Conservation (phyloP, 176 grass and related monocot genomes). For the Pontederia crassipes region DNA sequence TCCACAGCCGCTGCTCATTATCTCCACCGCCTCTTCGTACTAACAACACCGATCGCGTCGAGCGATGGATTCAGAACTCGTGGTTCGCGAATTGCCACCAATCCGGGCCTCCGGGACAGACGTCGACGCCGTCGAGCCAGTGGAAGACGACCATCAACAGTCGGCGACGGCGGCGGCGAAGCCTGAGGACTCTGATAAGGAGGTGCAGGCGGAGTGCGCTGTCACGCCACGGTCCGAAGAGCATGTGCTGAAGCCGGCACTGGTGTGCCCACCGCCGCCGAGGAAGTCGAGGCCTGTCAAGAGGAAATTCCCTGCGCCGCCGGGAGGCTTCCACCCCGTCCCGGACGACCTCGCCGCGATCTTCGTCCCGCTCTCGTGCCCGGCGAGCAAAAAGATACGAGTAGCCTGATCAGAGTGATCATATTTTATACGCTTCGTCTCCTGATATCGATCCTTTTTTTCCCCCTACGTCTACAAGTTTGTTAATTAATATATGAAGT, state of each 20-base stretch:
- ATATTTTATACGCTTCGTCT: neutral
- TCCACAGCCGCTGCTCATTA: neutral
- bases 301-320: conserved; percentile 35
- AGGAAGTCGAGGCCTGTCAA: conserved; percentile 31
- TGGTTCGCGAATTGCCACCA: conserved; percentile 35
- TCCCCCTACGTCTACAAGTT: neutral
- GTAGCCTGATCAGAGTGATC: conserved; percentile 2
- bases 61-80: conserved; percentile 45
- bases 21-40: neutral
- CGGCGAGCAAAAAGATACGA: conserved; percentile 46
- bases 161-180: neutral
- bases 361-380: conserved; percentile 25
- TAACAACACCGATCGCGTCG: neutral
- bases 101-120: conserved; percentile 15
- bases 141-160: neutral
- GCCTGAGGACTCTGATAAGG: neutral
- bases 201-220: conserved; percentile 13
- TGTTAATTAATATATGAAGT: too few relatives aligned
- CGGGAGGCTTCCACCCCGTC: conserved; percentile 34
- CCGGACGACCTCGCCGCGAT: conserved; percentile 49
- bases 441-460: neutral
- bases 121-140: too few relatives aligned
- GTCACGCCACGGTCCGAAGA: conserved; percentile 36
- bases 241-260: conserved; percentile 12
- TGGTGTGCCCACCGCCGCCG: conserved; percentile 57